Conservation (phyloP, 108 stramenopile species). For the Nitzschia sp. region DNA sequence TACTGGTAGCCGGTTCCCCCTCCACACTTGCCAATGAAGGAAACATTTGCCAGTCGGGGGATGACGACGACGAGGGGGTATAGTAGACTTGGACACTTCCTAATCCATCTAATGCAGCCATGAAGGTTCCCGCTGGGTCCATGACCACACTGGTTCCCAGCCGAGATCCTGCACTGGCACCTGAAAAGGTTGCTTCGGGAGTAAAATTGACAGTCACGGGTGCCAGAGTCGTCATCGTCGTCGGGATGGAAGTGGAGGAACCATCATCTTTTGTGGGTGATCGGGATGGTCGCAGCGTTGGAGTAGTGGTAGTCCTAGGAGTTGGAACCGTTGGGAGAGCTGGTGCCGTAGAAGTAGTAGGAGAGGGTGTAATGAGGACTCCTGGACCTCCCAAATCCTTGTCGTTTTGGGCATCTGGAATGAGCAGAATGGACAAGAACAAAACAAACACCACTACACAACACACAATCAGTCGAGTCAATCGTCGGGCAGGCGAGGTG, state of each 20-base stretch:
- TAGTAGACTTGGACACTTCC: neutral
- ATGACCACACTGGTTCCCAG: constrained; percentile 21
- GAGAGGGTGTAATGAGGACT: neutral
- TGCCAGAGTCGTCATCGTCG: neutral
- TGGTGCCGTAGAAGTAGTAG: neutral
- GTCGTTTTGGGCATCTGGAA: neutral
- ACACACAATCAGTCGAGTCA: neutral
- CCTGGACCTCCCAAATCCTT: neutral
- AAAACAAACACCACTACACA: neutral
- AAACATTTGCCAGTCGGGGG: neutral
- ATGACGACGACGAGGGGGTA: neutral
- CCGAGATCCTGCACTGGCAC: constrained; percentile 4
- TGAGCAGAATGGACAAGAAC: neutral
- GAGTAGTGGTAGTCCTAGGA: neutral
- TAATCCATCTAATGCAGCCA: neutral
- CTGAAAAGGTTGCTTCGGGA: neutral
- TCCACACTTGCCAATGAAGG: neutral
- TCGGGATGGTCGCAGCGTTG: neutral
- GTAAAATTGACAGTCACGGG: neutral
- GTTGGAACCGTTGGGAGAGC: neutral
- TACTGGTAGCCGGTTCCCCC: neutral
- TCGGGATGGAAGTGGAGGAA: too few relatives aligned
- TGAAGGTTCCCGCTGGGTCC: neutral
- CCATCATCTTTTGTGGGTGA: too few relatives aligned
- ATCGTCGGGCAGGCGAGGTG: neutral